Evolutionary conservation across 805 yeast genomes (phyloP), one percentile per base, ranked within the genome.

Genomic region (Saturnispora bothae): DNA sequence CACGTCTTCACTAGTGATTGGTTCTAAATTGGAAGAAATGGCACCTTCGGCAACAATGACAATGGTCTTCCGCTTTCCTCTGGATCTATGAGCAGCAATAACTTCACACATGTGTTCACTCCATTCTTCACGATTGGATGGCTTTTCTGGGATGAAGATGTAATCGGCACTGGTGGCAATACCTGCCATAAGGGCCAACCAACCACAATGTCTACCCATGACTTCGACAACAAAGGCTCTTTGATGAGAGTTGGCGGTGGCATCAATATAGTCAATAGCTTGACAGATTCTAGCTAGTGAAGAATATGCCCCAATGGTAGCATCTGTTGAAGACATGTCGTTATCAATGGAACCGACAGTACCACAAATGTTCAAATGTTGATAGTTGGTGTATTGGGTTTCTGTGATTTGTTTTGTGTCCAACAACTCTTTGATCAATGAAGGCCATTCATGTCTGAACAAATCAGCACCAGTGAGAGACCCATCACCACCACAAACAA

Each of bases 161-260:
- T 71, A 82, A 57, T 82, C 94, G 3, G 94, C 89, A 46, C 86
- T 75, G 13, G 85, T 76, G 12, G 85, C 72, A 43, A 82, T 67
- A 46, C 92, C 94, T 14, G 89, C 77, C 81, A 80, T 75, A 44
- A 82, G 63, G 1, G 83, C 89, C 45, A 82, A 66, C 94, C 94
- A 82, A 45, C 94, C 94, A 65, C 94, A 82, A 57, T 82, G 86
- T 60, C 94, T 69, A 43, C 94, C 94, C 94, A 82, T 82, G 15
- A 82, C 94, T 62, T 82, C 94, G 30, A 82, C 76, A 29, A 82
- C 83, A 52, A 82, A 82, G 4, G 89, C 92, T 54, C 94, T 65
- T 22, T 85, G 79, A 57, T 82, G 94, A 1, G 88, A 80, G 37
- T 73, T 71, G 18, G 94, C 94, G 18, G 94, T 82, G 18, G 88